Evolutionary conservation across 306 rosid species (phyloP).

Genomic region (Oxytropis ochrocephala): DNA sequence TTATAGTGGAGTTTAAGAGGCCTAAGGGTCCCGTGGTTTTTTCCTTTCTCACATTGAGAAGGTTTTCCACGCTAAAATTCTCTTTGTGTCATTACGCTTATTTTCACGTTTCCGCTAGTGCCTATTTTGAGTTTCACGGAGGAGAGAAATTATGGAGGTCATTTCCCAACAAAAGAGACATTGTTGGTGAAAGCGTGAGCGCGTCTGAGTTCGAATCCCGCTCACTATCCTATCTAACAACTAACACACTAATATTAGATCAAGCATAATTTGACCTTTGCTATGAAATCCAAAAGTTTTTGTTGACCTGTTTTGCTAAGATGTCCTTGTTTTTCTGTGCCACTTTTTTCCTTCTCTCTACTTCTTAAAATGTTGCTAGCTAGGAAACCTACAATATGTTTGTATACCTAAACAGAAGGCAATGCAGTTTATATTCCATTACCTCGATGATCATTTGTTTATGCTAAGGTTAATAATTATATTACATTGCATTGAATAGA

Average conservation of each 20-base stretch:
- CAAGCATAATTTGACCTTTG: background rate
- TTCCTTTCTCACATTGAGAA: too few species aligned
- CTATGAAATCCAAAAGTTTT: background rate
- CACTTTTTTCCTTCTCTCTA: background rate
- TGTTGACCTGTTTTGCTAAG: background rate
- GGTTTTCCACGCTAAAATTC: too few species aligned
- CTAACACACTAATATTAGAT: background rate
- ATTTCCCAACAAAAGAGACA: too few species aligned
- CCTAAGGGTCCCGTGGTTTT: too few species aligned
- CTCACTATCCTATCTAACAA: too few species aligned
- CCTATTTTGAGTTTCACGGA: too few species aligned
- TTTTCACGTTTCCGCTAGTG: too few species aligned
- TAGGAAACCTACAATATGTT: background rate
- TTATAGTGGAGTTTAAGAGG: too few species aligned
- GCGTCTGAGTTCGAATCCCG: too few species aligned
- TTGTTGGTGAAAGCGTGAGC: too few species aligned
- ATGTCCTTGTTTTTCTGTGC: background rate
- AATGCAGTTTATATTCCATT: background rate
- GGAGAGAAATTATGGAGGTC: too few species aligned
- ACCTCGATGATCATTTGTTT: background rate
- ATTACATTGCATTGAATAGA: background rate
- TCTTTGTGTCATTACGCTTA: too few species aligned
- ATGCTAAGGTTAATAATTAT: background rate
- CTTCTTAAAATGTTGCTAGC: background rate
- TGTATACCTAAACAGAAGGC: constrained; percentile 1